Conservation (phyloP, 495 filamentous ascomycete genomes). For the Platismatia glauca region DNA sequence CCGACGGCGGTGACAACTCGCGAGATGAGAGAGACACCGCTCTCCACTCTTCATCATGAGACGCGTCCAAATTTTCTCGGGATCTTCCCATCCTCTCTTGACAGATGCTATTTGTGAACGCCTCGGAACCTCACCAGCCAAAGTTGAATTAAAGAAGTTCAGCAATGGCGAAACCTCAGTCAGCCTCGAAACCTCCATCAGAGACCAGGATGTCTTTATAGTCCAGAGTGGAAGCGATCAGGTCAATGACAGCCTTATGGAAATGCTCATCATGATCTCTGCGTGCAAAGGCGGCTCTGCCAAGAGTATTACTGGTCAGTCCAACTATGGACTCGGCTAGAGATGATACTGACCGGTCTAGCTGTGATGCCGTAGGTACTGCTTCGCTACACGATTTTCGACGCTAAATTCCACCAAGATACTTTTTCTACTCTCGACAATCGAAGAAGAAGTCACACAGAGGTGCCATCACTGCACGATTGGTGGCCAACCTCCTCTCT, state of each 20-base stretch:
- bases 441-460: constrained; percentile 98
- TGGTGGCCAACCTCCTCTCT: constrained; percentile 89
- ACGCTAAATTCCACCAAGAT: constrained; percentile 46
- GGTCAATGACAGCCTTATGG: constrained; percentile 99
- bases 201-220: constrained; percentile 98
- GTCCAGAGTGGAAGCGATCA: constrained; percentile 92
- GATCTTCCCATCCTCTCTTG: constrained; percentile 58
- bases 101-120: constrained; percentile 65
- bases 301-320: constrained; percentile 69
- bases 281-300: constrained; percentile 97
- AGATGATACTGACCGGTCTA: background rate
- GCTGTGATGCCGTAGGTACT: constrained; percentile 74
- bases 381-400: constrained; percentile 29
- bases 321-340: background rate
- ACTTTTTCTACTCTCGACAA: constrained; percentile 97
- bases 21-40: background rate
- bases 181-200: constrained; percentile 83
- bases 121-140: constrained; percentile 55
- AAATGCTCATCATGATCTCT: constrained; percentile 96
- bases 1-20: background rate
- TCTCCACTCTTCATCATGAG: constrained; percentile 41
- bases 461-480: constrained; percentile 90
- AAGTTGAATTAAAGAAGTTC: constrained; percentile 60
- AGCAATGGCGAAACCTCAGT: constrained; percentile 94
- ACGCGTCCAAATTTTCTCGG: constrained; percentile 61